These are phyloP conservation scores for Yamadazyma atlantica DNA, from an alignment of 1,139 yeast genomes.

Conservation along the genomic window DNA sequence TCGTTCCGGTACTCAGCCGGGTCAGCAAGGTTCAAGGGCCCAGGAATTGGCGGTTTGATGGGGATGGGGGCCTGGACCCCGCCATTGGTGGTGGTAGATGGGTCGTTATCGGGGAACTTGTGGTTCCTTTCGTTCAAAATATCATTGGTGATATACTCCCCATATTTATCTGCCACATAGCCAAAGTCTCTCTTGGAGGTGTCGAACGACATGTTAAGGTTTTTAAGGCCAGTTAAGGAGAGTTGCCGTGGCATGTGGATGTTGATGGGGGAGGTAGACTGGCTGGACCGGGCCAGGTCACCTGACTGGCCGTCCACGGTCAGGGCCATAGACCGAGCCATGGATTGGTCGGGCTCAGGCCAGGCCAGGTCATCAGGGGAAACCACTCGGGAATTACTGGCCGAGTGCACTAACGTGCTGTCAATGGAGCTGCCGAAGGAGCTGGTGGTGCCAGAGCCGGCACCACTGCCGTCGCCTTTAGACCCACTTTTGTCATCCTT, in stretches of 20 bases:
- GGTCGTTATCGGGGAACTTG: no score
- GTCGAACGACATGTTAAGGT: slow-evolving; percentile 36
- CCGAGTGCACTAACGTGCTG: slow-evolving; percentile 3
- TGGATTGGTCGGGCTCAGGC: no score
- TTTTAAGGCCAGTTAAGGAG: slow-evolving; percentile 29
- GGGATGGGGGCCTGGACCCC: slow-evolving; percentile 10
- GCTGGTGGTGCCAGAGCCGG: no score
- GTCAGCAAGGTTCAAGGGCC: slow-evolving; percentile 30
- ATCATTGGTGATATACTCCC: slow-evolving; percentile 8
- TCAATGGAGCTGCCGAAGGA: background rate
- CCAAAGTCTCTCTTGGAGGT: slow-evolving; percentile 25
- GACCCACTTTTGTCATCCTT: no score
- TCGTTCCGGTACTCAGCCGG: slow-evolving; percentile 24
- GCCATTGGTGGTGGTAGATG: no score
- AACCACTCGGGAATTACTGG: slow-evolving; percentile 5
- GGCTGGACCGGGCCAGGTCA: slow-evolving; percentile 5
- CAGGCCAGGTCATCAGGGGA: slow-evolving; percentile 12
- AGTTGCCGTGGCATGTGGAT: slow-evolving; percentile 32
- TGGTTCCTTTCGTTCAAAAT: no score
- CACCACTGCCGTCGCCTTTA: no score
- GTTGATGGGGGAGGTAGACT: slow-evolving; percentile 16
- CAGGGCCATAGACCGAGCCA: no score
- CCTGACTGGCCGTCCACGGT: no score
- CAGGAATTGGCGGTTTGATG: slow-evolving; percentile 13
- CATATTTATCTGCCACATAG: slow-evolving; percentile 26